Evolutionary conservation across 2,329 filamentous ascomycete species (phyloP), one percentile per base, ranked within the genome.

Genomic region (Paraphoma chrysanthemicola): DNA sequence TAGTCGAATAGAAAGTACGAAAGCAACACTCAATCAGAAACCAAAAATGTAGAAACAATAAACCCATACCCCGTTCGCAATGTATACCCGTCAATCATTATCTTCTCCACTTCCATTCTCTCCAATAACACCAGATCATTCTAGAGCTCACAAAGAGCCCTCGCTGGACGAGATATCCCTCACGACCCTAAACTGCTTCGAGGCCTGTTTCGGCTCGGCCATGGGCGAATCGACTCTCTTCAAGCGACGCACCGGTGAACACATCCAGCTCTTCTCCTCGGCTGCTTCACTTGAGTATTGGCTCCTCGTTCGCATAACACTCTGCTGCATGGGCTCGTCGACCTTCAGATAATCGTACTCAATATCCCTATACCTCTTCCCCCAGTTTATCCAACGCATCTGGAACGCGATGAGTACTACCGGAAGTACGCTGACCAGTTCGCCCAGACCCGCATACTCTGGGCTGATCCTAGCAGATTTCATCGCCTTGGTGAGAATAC

Each of bases 401-500:
- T 78, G 75, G 63, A 85, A 77, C 0, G 87, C 87, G 43, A 83
- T 82, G 6, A 79, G 68, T 63, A 92, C 83, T 3, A 93, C 89
- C 0, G 90, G 90, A 69, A 91, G 54, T 0, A 93, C 87, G 66
- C 90, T 92, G 0, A 91, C 88, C 31, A 93, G 70, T 77, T 93
- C 90, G 0, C 90, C 90, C 8, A 92, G 66, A 0, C 88, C 90
- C 0, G 89, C 89, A 79, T 83, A 91, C 59, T 82, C 77, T 0
- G 88, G 88, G 14, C 85, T 83, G 65, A 88, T 86, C 46, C 85
- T 78, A 30, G 82, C 77, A 8, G 56, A 47, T 1, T 47, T 11
- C 3, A 60, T 53, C 10, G 47, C 31, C 56, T 80, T 78, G 2
- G 88, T 85, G 28, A 74, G 67, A 8, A 67, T 64, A 0, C 90